Conservation (phyloP, 768 basidiomycete genomes). For the Paxillus involutus region DNA sequence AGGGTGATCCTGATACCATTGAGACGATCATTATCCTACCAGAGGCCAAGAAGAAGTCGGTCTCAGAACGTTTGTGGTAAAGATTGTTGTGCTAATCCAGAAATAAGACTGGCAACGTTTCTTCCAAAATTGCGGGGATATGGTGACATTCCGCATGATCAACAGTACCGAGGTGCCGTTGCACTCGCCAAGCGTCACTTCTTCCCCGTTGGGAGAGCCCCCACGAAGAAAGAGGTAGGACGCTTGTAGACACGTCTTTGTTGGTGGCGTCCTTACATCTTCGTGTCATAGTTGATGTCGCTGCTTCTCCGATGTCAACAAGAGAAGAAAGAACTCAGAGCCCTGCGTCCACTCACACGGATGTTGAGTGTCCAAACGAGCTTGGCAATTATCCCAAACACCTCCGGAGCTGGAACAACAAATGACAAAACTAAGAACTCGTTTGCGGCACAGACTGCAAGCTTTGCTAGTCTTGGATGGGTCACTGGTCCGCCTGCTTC, state of each 20-base stretch:
- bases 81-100: background rate
- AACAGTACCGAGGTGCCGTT: conserved; percentile 27
- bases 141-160: conserved; percentile 25
- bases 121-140: conserved; percentile 30
- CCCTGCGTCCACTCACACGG: conserved; percentile 4
- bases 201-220: conserved; percentile 19
- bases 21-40: conserved; percentile 26
- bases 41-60: conserved; percentile 21
- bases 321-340: conserved; percentile 15
- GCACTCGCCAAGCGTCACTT: conserved; percentile 30
- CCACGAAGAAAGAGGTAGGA: conserved; percentile 27
- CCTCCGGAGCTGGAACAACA: background rate
- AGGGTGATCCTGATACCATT: conserved; percentile 13
- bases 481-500: background rate
- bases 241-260: background rate
- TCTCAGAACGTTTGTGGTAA: background rate
- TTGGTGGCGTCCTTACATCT: conserved; percentile 1
- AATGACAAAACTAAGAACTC: background rate
- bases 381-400: background rate
- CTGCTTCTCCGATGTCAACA: conserved; percentile 25
- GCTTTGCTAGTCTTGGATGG: background rate
- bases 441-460: background rate
- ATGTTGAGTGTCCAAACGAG: conserved; percentile 24
- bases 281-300: conserved; percentile 17
- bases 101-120: conserved; percentile 23